phyloP scores from a whole-genome alignment of 1,284 basidiomycete species.

The Trichosporon asahii region DNA sequence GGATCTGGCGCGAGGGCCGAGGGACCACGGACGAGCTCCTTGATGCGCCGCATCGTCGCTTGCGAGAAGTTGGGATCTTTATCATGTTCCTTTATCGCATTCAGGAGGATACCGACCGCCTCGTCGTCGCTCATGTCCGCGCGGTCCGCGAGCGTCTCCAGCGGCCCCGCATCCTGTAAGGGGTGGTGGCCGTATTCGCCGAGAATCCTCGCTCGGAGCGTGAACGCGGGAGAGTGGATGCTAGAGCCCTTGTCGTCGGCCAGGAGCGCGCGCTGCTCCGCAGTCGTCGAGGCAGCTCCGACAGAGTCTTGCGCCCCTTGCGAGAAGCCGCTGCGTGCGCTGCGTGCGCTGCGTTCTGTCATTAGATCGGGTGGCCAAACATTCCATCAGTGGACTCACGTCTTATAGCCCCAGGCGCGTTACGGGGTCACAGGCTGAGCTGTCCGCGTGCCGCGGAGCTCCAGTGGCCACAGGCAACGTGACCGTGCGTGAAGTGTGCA shows the following conservation, averaged over 20 bases:
- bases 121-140: constrained; percentile 5
- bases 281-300: neutral
- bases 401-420: neutral
- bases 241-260: neutral
- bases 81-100: neutral
- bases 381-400: neutral
- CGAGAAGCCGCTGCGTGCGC: neutral
- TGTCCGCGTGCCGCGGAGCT: neutral
- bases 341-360: neutral
- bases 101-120: neutral
- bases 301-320: neutral
- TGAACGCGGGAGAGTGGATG: neutral
- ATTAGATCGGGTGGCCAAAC: neutral
- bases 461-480: neutral
- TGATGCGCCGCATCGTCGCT: neutral
- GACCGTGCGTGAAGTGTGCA: neutral
- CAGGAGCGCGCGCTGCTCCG: neutral
- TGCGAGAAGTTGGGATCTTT: neutral
- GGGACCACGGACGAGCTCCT: neutral
- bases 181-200: neutral
- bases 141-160: neutral
- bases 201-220: neutral
- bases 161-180: neutral
- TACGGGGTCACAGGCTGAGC: neutral
- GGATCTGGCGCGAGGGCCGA: neutral